Evolutionary conservation across 2,329 filamentous ascomycete genomes (phyloP), one percentile per base, ranked within the genome.

Genomic region (Alternaria triticimaculans): DNA sequence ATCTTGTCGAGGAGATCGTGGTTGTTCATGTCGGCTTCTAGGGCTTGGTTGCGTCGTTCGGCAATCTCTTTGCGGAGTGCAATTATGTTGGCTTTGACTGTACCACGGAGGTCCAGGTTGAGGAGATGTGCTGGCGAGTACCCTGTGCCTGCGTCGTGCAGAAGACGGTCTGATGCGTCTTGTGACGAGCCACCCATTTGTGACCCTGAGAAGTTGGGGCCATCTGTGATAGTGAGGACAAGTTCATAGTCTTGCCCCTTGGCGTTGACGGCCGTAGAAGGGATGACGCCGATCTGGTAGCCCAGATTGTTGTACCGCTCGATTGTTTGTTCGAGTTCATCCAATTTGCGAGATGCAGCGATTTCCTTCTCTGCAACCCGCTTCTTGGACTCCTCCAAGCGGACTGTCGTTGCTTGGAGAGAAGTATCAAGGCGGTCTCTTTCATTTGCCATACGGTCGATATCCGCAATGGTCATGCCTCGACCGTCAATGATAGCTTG

Each of bases 361-460:
- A 87, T 80, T 80, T 99, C 96, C 73, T 92, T 96, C 70, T 97
- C 94, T 18, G 90, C 87, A 1, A 96, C 91, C 69, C 89, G 90
- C 69, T 88, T 90, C 83, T 96, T 96, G 9, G 91, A 87, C 66
- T 98, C 96, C 61, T 97, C 94, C 0, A 97, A 85, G 56, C 93
- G 87, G 58, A 88, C 85, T 6, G 88, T 86, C 0, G 93, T 92
- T 3, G 90, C 87, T 72, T 97, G 93, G 48, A 97, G 90, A 45
- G 90, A 92, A 73, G 91, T 94, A 69, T 97, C 93, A n/a, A 99
- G 87, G 50, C 96, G 90, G 75, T 99, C 96, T 57, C 94, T 90
- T 80, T 99, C 96, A 37, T 92, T 90, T 72, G 94, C 97, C 95
- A 99, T 97, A 80, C 96, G 93, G 86, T 99, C 96, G 77, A 99